Base-by-base conservation (phyloP, 768 basidiomycete species). In the Rhizopogon roseolus region DNA sequence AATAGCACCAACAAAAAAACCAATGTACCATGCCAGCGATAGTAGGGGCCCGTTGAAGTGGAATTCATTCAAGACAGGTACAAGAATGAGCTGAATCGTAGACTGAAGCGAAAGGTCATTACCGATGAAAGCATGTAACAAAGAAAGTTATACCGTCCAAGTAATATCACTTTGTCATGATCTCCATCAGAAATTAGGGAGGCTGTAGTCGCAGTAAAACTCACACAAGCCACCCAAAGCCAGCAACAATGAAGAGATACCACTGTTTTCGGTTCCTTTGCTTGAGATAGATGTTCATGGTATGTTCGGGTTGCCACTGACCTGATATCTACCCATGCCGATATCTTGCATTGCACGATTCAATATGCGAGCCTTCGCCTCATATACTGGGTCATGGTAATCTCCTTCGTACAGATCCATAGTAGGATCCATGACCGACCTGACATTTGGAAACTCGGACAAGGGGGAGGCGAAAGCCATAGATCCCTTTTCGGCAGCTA, bases 261-360 rank as follows among this genome's bases (percentile, higher is more conserved):
- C 73, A 73, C 72, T 73, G 42, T 10, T 10, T 8, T 8, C 3
- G 17, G 52, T 3, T 32, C 25, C 6, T 1, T 5, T 5, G 1
- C 22, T n/a, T 16, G 28, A 50, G n/a, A 41, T 43, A 14, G 8
- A 41, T 3, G 36, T 34, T 34, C 3, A 28, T 17, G 2, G 2
- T 32, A 41, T 32, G 29, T 32, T 32, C 29, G 3, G n/a, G 32
- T 22, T 16, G 37, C 13, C 8, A 53, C 70, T 16, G 45, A 75
- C 78, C 73, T 81, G 81, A 55, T 81, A 82, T 56, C 65, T 75
- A 6, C 80, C 81, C 78, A 82, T 81, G 2, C 80, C 80, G 17
- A 82, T 78, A 34, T 78, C 76, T 60, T 79, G 77, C 41, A 81
- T 70, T 3, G 76, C 72, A 38, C 68, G 66, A 44, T 77, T 79